phyloP scores from a whole-genome alignment of 202 grass and related monocot species.

The Digitaria exilis region DNA sequence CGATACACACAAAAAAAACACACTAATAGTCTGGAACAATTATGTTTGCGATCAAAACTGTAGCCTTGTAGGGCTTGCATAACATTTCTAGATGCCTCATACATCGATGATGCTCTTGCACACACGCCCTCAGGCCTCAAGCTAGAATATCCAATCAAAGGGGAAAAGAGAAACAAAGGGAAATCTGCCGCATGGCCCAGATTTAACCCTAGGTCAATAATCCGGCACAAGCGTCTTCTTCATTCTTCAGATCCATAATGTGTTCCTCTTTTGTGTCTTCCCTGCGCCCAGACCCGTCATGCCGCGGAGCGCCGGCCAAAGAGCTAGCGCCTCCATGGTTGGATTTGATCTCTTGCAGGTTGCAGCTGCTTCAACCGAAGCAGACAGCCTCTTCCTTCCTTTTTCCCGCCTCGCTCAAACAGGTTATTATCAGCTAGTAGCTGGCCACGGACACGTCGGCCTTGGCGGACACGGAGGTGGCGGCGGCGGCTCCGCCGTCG shows the following conservation, averaged over 20 bases:
- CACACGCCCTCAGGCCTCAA: not conserved
- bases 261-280: not conserved
- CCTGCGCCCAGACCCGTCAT: not conserved
- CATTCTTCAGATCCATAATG: not conserved
- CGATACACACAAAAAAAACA: rapidly evolving
- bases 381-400: not conserved
- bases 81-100: conserved; percentile 10
- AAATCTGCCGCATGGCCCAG: not conserved
- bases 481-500: not conserved
- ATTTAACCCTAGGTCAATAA: not conserved
- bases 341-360: not conserved
- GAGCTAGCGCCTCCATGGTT: not conserved
- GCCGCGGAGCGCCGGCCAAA: not conserved
- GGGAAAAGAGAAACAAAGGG: not conserved
- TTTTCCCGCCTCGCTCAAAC: no score
- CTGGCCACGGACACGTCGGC: conserved; percentile 37
- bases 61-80: not conserved
- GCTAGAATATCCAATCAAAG: conserved; percentile 11
- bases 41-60: conserved; percentile 24
- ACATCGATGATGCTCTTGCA: not conserved
- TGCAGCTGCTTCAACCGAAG: not conserved
- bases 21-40: not conserved
- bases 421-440: not conserved
- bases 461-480: conserved; percentile 18
- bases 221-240: not conserved